These are phyloP conservation scores for Datisca glomerata DNA, from an alignment of 306 rosid genomes.

Conservation along the genomic window DNA sequence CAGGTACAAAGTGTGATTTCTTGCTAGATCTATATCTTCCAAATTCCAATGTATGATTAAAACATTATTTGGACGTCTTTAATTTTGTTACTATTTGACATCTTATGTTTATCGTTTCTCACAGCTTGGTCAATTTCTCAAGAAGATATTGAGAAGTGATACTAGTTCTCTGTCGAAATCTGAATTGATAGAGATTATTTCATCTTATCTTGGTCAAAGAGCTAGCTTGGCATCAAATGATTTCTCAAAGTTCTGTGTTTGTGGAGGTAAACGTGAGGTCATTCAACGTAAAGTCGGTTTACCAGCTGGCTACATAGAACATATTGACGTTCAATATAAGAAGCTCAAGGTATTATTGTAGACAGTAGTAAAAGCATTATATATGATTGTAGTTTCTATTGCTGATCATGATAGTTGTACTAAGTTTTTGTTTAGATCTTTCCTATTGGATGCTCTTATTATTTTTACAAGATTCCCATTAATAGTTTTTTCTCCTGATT, in stretches of 20 bases:
- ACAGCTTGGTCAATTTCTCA: slow-evolving; percentile 75
- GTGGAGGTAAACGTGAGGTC: slow-evolving; percentile 50
- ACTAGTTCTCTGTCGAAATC: slow-evolving; percentile 36
- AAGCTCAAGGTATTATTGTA: slow-evolving; percentile 59
- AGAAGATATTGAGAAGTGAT: slow-evolving; percentile 60
- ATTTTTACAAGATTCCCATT: neutral
- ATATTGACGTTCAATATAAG: slow-evolving; percentile 44
- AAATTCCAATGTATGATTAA: neutral
- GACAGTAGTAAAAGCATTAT: no score
- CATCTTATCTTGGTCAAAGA: slow-evolving; percentile 55
- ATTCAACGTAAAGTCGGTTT: slow-evolving; percentile 14
- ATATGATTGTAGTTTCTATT: no score
- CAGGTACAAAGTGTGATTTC: slow-evolving; percentile 36
- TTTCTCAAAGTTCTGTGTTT: slow-evolving; percentile 54
- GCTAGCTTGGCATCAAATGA: slow-evolving; percentile 50
- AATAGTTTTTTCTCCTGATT: neutral
- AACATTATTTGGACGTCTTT: no score
- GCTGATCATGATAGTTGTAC: no score
- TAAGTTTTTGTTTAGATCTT: no score
- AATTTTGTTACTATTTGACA: slow-evolving; percentile 4
- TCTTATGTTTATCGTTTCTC: slow-evolving; percentile 6
- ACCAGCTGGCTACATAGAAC: slow-evolving; percentile 28
- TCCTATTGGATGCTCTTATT: neutral
- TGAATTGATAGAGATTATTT: slow-evolving; percentile 56
- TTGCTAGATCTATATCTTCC: slow-evolving; percentile 1